Conservation (phyloP, 2,329 filamentous ascomycete genomes). For the Endoconidiophora laricicola region DNA sequence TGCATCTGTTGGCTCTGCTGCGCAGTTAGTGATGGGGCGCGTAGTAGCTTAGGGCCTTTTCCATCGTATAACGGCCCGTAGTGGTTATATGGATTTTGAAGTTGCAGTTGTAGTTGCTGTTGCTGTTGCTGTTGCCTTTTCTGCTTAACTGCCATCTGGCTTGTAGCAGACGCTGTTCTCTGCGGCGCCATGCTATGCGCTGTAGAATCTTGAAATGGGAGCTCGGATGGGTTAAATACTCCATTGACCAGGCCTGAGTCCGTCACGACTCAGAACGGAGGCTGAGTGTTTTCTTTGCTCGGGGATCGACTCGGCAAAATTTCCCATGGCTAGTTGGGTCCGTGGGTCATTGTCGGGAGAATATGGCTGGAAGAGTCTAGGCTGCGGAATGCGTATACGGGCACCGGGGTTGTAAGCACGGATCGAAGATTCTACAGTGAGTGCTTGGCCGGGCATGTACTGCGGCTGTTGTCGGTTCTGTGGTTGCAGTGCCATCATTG, state of each 20-base stretch:
- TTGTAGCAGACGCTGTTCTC: background rate
- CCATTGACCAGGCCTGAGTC: conserved; percentile 6
- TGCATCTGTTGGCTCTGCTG: too few relatives aligned
- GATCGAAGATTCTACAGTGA: background rate
- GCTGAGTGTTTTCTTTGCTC: background rate
- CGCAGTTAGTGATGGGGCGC: too few relatives aligned
- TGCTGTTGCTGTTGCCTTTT: too few relatives aligned
- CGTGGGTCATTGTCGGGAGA: background rate
- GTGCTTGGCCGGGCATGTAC: conserved; percentile 11
- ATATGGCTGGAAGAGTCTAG: background rate
- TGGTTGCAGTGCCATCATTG: conserved; percentile 3
- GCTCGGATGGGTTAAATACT: conserved; percentile 2
- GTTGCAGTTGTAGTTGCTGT: too few relatives aligned
- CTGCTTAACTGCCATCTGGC: too few relatives aligned
- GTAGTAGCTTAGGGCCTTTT: too few relatives aligned
- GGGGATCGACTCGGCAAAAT: too few relatives aligned
- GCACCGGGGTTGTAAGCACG: conserved; percentile 7
- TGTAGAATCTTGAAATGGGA: background rate
- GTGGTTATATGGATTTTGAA: too few relatives aligned
- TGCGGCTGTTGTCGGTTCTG: conserved; percentile 8
- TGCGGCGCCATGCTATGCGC: background rate
- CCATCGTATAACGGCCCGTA: too few relatives aligned
- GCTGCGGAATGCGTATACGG: background rate
- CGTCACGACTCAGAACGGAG: conserved; percentile 5
- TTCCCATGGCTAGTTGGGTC: too few relatives aligned